These are phyloP conservation scores for Xerocomus brunneocitrinus DNA, from an alignment of 768 basidiomycete genomes.

Conservation along the genomic window DNA sequence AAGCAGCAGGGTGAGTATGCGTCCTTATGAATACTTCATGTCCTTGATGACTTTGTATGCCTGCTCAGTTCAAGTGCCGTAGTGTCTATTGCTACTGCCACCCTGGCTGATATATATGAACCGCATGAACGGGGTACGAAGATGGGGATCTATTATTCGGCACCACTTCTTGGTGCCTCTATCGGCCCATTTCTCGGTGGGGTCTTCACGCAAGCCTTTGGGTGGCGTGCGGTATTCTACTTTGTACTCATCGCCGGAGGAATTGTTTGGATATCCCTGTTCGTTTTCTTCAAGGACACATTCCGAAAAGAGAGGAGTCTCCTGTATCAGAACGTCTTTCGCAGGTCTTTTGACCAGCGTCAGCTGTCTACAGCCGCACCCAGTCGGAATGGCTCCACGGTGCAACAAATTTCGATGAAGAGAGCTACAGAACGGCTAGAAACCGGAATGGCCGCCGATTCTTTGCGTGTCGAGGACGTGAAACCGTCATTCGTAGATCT, in stretches of 20 bases:
- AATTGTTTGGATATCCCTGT: slow-evolving; percentile 48
- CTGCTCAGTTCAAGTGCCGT: slow-evolving; percentile 55
- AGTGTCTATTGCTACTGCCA: slow-evolving; percentile 61
- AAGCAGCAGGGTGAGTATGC: slow-evolving; percentile 52
- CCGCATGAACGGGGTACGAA: slow-evolving; percentile 68
- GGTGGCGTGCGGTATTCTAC: slow-evolving; percentile 85
- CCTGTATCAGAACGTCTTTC: slow-evolving; percentile 64
- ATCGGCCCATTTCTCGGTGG: slow-evolving; percentile 72
- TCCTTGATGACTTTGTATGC: not conserved
- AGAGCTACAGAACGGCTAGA: not conserved
- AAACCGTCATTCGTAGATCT: slow-evolving; percentile 63
- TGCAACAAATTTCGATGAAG: not conserved
- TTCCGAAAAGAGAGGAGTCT: slow-evolving; percentile 80
- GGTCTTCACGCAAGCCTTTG: slow-evolving; percentile 55
- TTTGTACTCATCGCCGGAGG: slow-evolving; percentile 67
- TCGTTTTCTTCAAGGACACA: slow-evolving; percentile 74
- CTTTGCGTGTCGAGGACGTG: slow-evolving; percentile 29
- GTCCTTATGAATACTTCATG: not conserved
- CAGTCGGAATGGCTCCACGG: not conserved
- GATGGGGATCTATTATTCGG: slow-evolving; percentile 80
- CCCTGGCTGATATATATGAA: slow-evolving; percentile 76
- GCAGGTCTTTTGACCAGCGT: not conserved
- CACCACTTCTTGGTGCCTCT: slow-evolving; percentile 70
- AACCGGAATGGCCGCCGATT: not conserved
- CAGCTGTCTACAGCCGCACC: not conserved